Conservation (phyloP, 805 yeast genomes). For the Wickerhamomyces chaumierensis region DNA sequence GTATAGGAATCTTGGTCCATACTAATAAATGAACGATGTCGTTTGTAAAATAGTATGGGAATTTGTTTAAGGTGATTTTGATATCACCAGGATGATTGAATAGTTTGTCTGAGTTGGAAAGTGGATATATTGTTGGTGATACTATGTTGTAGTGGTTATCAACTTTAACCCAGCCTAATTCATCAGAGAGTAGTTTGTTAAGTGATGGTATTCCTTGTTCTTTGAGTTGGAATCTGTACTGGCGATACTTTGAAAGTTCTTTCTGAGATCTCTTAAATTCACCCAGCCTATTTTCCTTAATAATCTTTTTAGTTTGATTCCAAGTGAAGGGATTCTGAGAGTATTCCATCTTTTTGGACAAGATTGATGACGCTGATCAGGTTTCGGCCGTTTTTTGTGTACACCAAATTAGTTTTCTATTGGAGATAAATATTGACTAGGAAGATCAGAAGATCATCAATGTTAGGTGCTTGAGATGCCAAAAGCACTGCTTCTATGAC, state of each 20-base stretch:
- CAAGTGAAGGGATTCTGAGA: background rate
- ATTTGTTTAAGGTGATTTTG: slow-evolving; percentile 41
- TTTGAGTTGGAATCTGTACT: background rate
- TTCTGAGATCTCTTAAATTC: background rate
- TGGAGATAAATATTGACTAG: too few relatives aligned
- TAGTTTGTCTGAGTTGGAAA: slow-evolving; percentile 9
- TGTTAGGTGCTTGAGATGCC: too few relatives aligned
- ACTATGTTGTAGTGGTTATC: background rate
- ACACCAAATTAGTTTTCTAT: too few relatives aligned
- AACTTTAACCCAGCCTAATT: background rate
- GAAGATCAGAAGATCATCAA: too few relatives aligned
- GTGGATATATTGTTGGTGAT: slow-evolving; percentile 2
- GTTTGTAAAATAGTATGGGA: slow-evolving; percentile 51
- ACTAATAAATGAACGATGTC: slow-evolving; percentile 47
- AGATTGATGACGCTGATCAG: too few relatives aligned
- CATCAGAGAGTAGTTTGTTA: background rate
- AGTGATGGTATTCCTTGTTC: background rate
- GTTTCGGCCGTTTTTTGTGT: too few relatives aligned
- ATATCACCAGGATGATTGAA: slow-evolving; percentile 22
- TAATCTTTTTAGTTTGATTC: background rate
- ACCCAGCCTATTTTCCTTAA: background rate
- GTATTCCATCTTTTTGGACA: too few relatives aligned
- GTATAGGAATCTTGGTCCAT: slow-evolving; percentile 52
- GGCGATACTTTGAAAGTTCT: background rate
- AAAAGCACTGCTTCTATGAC: too few relatives aligned